These are phyloP conservation scores for Penicillium paxilli DNA, from an alignment of 495 filamentous ascomycete genomes.

Conservation along the genomic window DNA sequence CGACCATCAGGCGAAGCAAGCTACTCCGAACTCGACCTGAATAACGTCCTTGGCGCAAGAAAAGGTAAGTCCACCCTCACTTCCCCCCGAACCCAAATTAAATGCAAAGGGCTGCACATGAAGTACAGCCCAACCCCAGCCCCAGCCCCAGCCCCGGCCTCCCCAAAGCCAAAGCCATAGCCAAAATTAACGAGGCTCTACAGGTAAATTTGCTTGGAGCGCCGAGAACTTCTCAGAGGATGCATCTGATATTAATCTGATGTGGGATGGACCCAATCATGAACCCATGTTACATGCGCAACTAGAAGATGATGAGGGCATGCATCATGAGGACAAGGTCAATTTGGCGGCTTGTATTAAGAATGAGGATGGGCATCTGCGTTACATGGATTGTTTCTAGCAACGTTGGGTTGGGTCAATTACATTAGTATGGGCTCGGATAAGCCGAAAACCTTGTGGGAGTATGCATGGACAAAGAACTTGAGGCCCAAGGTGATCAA, in stretches of 20 bases:
- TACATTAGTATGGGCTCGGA: too few species aligned
- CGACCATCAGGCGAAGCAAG: conserved; percentile 16
- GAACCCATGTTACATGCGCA: conserved; percentile 21
- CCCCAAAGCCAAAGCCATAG: too few species aligned
- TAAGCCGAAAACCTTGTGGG: not conserved
- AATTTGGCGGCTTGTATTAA: conserved; percentile 29
- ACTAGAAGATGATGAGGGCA: conserved; percentile 15
- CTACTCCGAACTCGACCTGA: conserved; percentile 27
- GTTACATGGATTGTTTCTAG: conserved; percentile 31
- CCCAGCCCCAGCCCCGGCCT: too few species aligned
- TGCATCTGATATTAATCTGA: conserved; percentile 15
- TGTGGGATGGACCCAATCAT: conserved; percentile 17
- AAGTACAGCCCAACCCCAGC: too few species aligned
- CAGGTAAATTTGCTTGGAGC: conserved; percentile 27
- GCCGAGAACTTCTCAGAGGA: conserved; percentile 10
- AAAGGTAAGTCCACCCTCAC: conserved; percentile 21
- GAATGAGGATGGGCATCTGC: conserved; percentile 27
- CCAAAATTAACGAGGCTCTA: not conserved
- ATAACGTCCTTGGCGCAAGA: conserved; percentile 15
- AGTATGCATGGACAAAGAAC: not conserved
- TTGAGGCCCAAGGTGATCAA: too few species aligned
- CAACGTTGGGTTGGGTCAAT: too few species aligned
- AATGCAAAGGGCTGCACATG: too few species aligned
- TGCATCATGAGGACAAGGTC: conserved; percentile 5
- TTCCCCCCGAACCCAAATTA: not conserved